These are phyloP conservation scores for Lagenidium giganteum DNA, from an alignment of 352 stramenopile genomes.

Conservation along the genomic window DNA sequence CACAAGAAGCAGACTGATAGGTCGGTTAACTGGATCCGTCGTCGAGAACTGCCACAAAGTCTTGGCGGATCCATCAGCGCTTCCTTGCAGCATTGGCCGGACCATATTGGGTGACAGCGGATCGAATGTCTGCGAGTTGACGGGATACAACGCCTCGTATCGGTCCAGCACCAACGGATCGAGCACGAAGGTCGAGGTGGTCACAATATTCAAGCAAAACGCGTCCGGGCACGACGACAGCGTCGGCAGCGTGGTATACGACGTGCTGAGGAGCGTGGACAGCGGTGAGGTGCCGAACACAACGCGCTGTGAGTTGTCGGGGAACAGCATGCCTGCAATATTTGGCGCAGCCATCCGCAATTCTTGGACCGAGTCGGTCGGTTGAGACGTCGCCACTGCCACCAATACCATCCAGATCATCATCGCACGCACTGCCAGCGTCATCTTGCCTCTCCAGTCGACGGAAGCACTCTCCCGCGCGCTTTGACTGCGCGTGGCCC, in stretches of 20 bases:
- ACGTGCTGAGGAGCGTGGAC: conserved; percentile 1
- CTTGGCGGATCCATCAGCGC: background rate
- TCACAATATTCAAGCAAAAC: conserved; percentile 22
- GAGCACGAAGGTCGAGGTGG: conserved; percentile 21
- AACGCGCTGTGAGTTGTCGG: conserved; percentile 9
- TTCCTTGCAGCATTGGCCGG: conserved; percentile 14
- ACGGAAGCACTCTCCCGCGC: no score
- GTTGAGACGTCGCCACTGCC: no score
- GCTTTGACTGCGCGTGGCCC: no score
- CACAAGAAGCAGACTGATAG: conserved; percentile 24
- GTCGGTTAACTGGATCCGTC: background rate
- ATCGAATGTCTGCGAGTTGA: conserved; percentile 17
- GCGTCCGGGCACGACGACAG: conserved; percentile 4
- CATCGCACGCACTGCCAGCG: no score
- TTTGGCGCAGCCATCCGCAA: conserved; percentile 24
- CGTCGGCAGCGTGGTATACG: background rate
- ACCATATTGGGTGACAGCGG: conserved; percentile 2
- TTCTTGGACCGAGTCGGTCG: no score
- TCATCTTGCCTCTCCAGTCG: no score
- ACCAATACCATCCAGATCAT: no score
- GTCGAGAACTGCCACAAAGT: conserved; percentile 29
- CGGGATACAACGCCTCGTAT: conserved; percentile 14
- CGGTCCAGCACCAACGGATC: conserved; percentile 25
- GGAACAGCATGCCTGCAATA: conserved; percentile 24
- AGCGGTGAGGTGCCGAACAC: conserved; percentile 12